A percentile compares a stretch with the other conserved stretches of the same genome.
These are phyloP conservation scores for Bolboschoenus planiculmis DNA, from an alignment of 176 grass and related monocot genomes.

Conservation along the genomic window DNA sequence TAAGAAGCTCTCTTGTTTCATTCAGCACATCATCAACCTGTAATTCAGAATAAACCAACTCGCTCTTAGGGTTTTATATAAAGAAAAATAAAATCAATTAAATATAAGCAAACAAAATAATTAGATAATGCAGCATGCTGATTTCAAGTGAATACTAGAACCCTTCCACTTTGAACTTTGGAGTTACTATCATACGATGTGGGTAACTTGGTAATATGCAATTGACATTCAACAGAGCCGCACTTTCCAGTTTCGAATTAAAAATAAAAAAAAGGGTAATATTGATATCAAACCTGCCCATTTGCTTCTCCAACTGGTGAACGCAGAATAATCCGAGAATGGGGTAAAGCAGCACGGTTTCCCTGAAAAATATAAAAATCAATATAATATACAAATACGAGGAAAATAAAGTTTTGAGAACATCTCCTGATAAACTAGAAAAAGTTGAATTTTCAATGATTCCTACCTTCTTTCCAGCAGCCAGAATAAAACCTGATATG, in stretches of 20 bases:
- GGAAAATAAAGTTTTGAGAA: not conserved
- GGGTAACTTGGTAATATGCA: not conserved
- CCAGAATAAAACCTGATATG: constrained; percentile 84
- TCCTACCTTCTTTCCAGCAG: constrained; percentile 83
- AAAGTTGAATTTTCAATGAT: not conserved
- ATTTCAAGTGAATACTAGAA: not conserved
- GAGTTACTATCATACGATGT: not conserved
- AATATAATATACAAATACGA: constrained; percentile 18
- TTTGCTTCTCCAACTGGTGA: constrained; percentile 88
- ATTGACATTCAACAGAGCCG: not conserved
- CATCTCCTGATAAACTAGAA: not conserved
- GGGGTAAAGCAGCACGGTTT: constrained; percentile 67
- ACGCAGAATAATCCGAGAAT: constrained; percentile 64
- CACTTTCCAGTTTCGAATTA: not conserved
- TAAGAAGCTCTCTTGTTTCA: constrained; percentile 74
- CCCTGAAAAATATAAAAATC: constrained; percentile 39
- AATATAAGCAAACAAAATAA: not conserved
- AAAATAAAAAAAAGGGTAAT: not conserved
- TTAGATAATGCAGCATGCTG: not conserved
- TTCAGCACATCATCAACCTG: constrained; percentile 87
- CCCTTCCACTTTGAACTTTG: not conserved
- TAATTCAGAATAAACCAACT: not conserved
- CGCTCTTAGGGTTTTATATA: not conserved
- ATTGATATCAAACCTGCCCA: constrained; percentile 50
- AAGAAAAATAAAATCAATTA: not conserved